Base-by-base conservation (phyloP, 805 yeast genomes). In the Kodamaea neixiangensis region DNA sequence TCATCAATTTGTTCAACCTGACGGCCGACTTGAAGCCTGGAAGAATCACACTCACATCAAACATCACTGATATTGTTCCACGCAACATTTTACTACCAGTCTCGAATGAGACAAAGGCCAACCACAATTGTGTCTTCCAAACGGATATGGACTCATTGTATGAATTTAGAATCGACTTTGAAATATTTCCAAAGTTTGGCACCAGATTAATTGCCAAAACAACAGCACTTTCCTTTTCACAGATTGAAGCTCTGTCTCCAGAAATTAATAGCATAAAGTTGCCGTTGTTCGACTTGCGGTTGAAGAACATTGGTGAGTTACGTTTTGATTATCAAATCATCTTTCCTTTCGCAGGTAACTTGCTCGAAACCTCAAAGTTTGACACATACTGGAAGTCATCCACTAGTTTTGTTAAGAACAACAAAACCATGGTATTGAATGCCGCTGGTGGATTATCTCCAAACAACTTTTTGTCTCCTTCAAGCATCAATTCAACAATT, bases 361-460 rank as follows among this genome's bases (percentile, higher is more conserved):
- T 96, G 3, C 72, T 93, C 52, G 97, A 92, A 66, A 87, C 96
- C 40, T 85, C 96, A 9, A 89, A 90, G 71, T 91, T 88, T 64
- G 97, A 92, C 62, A 93, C 98, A 0, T 93, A 93, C 69, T 93
- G 99, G 99, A 94, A 92, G 68, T 86, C 77, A 0, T 73, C 96
- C 0, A 88, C 97, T 0, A 80, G 86, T 42, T 81, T 81, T 45
- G 69, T 68, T 14, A 68, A 68, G 48, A 63, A 61, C 47, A 60
- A 59, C 43, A 63, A 64, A 21, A 60, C 62, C 11, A 53, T 62
- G 40, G 70, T 66, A 46, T 55, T 62, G 45, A 71, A 68, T 54
- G 67, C 68, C n/a, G 72, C 71, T 7, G 72, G 73, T 5, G 72
- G 76, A 3, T 64, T 73, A 47, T 72, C 77, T 2, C 77, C 77